Conservation (phyloP, 1,139 yeast species). For the Nakaseomyces uthaithaninus region DNA sequence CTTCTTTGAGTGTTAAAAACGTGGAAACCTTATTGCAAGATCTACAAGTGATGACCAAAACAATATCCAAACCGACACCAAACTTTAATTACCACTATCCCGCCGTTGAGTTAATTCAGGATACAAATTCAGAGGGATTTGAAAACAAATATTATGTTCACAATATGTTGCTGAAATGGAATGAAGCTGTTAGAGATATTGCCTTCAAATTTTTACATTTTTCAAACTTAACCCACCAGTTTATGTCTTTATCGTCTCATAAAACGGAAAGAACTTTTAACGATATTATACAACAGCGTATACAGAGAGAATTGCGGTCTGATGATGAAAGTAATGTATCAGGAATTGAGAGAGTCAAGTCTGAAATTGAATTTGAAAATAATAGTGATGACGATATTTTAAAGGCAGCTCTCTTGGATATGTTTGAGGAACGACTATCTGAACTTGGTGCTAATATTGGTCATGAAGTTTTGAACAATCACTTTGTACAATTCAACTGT, state of each 20-base stretch:
- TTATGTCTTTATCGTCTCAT: slow-evolving; percentile 29
- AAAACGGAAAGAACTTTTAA: slow-evolving; percentile 23
- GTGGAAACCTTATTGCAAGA: slow-evolving; percentile 38
- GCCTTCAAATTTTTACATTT: slow-evolving; percentile 56
- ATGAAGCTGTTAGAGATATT: slow-evolving; percentile 54
- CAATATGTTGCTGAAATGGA: slow-evolving; percentile 73
- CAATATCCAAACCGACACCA: slow-evolving; percentile 4
- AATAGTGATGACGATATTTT: slow-evolving; percentile 10
- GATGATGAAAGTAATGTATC: slow-evolving; percentile 7
- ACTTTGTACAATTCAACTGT: slow-evolving; percentile 60
- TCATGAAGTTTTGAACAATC: slow-evolving; percentile 52
- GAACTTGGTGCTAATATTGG: slow-evolving; percentile 33
- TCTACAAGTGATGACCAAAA: slow-evolving; percentile 11
- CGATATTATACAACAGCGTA: slow-evolving; percentile 17
- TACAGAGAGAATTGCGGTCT: slow-evolving; percentile 8
- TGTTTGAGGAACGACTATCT: slow-evolving; percentile 48
- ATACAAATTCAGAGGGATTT: slow-evolving; percentile 34
- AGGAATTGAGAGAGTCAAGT: slow-evolving; percentile 8
- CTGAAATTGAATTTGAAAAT: slow-evolving; percentile 15
- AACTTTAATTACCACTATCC: slow-evolving; percentile 13
- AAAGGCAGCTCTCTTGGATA: slow-evolving; percentile 30
- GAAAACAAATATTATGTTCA: slow-evolving; percentile 76
- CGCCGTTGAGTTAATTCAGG: slow-evolving; percentile 24
- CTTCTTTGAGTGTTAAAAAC: slow-evolving; percentile 25
- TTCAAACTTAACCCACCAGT: slow-evolving; percentile 47